Evolutionary conservation across 2,329 filamentous ascomycete genomes (phyloP).

Genomic region (Fusarium multiceps): DNA sequence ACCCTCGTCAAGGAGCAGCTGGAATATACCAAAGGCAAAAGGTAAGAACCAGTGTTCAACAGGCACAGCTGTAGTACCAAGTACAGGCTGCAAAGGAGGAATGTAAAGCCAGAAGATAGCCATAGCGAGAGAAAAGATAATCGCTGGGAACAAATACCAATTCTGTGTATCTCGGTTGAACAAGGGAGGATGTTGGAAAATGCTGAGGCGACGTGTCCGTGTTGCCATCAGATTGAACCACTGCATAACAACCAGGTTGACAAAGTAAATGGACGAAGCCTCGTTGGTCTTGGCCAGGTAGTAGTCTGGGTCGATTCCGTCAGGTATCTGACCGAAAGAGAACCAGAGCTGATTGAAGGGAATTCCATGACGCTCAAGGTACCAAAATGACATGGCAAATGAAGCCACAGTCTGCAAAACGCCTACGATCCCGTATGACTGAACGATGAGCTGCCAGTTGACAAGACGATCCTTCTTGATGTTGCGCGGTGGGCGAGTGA

Average conservation of each 20-base stretch:
- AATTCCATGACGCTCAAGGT: constrained; percentile 70
- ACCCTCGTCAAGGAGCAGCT: constrained; percentile 1
- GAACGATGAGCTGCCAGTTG: constrained; percentile 76
- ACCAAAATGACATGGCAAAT: constrained; percentile 76
- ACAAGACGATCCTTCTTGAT: constrained; percentile 79
- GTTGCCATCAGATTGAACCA: constrained; percentile 80
- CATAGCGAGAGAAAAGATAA: constrained; percentile 75
- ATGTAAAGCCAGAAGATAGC: constrained; percentile 78
- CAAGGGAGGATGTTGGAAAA: constrained; percentile 78
- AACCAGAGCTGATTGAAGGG: constrained; percentile 75
- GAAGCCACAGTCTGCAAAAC: constrained; percentile 69
- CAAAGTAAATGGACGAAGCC: constrained; percentile 81
- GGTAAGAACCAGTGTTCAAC: constrained; percentile 83
- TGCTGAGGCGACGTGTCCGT: constrained; percentile 71
- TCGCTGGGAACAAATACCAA: constrained; percentile 75
- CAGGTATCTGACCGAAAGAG: constrained; percentile 67
- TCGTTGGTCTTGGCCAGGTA: constrained; percentile 68
- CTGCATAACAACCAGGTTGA: constrained; percentile 85
- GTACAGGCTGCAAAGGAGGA: constrained; percentile 68
- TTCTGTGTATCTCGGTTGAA: constrained; percentile 75
- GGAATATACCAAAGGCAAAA: constrained; percentile 69
- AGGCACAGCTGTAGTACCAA: constrained; percentile 72
- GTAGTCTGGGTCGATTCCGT: constrained; percentile 63
- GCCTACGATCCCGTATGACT: constrained; percentile 78
- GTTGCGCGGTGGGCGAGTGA: constrained; percentile 66